These are phyloP conservation scores for Penicillium concentricum DNA, from an alignment of 2,329 filamentous ascomycete species.

Conservation along the genomic window DNA sequence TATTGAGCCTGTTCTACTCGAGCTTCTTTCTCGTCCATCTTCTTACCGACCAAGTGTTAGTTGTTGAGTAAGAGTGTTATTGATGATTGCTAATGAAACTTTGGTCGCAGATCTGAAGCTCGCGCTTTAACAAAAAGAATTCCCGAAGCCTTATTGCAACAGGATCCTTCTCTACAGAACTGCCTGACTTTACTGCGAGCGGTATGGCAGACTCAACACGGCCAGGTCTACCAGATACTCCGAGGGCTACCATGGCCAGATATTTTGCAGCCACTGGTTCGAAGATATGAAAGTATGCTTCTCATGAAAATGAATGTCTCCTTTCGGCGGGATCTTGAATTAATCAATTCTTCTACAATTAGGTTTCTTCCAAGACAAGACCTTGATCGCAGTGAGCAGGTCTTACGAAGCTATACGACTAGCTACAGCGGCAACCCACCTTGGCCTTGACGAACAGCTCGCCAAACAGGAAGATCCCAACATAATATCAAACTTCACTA, in stretches of 20 bases:
- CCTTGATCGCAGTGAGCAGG: constrained; percentile 38
- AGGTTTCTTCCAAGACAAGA: constrained; percentile 42
- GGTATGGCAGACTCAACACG: constrained; percentile 39
- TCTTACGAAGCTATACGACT: constrained; percentile 43
- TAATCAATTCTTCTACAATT: not conserved
- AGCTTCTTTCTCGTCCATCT: constrained; percentile 42
- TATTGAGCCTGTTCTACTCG: constrained; percentile 41
- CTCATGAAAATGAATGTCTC: not conserved
- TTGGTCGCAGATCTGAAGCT: constrained; percentile 36
- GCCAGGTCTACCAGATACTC: constrained; percentile 37
- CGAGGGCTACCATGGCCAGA: constrained; percentile 37
- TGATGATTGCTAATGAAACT: not conserved
- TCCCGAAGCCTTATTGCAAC: constrained; percentile 30
- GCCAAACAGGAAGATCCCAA: constrained; percentile 28
- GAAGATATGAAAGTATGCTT: constrained; percentile 37
- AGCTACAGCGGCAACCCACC: constrained; percentile 34
- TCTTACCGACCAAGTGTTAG: constrained; percentile 41
- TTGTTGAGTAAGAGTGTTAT: not conserved
- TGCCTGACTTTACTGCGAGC: constrained; percentile 38
- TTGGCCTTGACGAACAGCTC: constrained; percentile 34
- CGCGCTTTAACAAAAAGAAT: constrained; percentile 40
- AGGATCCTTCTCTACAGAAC: constrained; percentile 35
- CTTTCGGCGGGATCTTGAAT: not conserved
- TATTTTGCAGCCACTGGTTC: constrained; percentile 30
- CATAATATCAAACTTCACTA: constrained; percentile 34